Evolutionary conservation across 805 yeast species (phyloP).

Genomic region (Ogataea henricii): DNA sequence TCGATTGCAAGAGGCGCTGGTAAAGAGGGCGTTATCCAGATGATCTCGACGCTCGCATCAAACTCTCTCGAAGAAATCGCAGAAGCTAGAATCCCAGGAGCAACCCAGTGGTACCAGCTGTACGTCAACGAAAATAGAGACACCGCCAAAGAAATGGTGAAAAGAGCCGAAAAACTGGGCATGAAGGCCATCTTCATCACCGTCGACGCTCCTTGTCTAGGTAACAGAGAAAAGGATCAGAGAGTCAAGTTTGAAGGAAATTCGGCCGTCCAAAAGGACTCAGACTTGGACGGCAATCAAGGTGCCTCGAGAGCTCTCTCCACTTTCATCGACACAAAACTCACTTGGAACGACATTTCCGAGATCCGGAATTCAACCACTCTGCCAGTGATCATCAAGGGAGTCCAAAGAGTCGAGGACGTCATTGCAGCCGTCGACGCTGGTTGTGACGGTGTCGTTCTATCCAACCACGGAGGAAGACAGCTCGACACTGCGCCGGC

Average conservation of each 20-base stretch:
- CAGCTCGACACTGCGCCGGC: constrained; percentile 84
- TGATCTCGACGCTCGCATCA: constrained; percentile 92
- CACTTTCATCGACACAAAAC: constrained; percentile 75
- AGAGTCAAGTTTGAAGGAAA: constrained; percentile 36
- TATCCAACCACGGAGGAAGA: constrained; percentile 90
- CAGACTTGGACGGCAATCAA: constrained; percentile 60
- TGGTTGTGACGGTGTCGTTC: constrained; percentile 76
- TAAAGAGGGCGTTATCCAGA: constrained; percentile 70
- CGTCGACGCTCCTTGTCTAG: constrained; percentile 90
- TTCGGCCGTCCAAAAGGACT: constrained; percentile 48
- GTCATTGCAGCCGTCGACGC: constrained; percentile 69
- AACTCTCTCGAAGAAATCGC: constrained; percentile 85
- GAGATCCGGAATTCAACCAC: constrained; percentile 57
- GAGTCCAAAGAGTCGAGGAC: constrained; percentile 83
- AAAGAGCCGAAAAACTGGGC: constrained; percentile 72
- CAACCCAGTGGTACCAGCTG: constrained; percentile 86
- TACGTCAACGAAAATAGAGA: constrained; percentile 79
- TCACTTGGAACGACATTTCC: constrained; percentile 65
- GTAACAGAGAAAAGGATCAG: constrained; percentile 75
- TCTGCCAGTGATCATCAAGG: constrained; percentile 73
- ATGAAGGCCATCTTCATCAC: constrained; percentile 84
- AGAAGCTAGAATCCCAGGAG: constrained; percentile 63
- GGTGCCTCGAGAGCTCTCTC: constrained; percentile 89
- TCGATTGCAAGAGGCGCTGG: constrained; percentile 85
- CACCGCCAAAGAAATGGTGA: constrained; percentile 61